phyloP scores from a whole-genome alignment of 768 basidiomycete genomes.

The Agrocybe pediades region DNA sequence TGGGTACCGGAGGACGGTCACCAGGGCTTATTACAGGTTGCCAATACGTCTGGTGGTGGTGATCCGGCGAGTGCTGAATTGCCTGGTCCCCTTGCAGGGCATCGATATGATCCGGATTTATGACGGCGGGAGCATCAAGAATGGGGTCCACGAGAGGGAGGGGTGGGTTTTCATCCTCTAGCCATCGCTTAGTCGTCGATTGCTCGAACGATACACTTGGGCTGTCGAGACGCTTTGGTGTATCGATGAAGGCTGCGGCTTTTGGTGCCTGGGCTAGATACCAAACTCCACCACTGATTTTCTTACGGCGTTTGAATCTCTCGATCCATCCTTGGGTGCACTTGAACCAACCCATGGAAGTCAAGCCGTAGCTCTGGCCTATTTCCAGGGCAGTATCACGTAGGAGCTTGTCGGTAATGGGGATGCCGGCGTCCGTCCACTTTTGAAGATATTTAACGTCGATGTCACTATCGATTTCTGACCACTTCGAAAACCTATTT shows the following conservation, averaged over 20 bases:
- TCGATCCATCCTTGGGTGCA: conserved; percentile 93
- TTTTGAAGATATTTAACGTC: conserved; percentile 60
- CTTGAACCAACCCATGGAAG: conserved; percentile 63
- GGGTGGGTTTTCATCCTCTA: neutral
- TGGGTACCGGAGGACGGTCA: neutral
- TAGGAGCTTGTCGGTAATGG: conserved; percentile 66
- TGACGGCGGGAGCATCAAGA: neutral
- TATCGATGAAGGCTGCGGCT: neutral
- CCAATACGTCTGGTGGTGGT: neutral
- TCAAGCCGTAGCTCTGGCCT: conserved; percentile 51
- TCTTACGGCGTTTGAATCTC: conserved; percentile 85
- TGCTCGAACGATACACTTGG: neutral
- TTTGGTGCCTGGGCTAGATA: conserved; percentile 24
- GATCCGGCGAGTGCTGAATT: neutral
- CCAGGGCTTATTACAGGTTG: neutral
- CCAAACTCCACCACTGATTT: conserved; percentile 67
- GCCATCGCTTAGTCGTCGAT: neutral
- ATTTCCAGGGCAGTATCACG: conserved; percentile 70
- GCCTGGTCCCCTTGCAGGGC: neutral
- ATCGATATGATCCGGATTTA: neutral
- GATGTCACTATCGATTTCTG: conserved; percentile 70
- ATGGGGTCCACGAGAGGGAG: neutral
- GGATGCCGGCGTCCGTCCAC: conserved; percentile 42
- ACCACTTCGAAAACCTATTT: conserved; percentile 76
- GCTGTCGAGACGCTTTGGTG: neutral